Conservation (phyloP, 2,329 filamentous ascomycete species). For the Fusarium algeriense region DNA sequence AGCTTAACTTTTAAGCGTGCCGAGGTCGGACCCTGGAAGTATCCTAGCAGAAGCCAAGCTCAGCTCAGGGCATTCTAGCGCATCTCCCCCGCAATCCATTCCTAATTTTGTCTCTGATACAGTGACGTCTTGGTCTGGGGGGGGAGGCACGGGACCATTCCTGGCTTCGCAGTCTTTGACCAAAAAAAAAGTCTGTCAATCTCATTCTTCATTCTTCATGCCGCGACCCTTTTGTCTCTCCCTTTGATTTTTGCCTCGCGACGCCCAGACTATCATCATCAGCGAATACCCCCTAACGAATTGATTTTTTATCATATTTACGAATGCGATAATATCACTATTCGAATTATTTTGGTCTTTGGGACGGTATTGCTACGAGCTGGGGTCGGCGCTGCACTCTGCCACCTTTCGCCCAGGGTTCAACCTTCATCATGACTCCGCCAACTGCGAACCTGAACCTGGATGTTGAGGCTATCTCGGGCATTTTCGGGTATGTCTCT, state of each 20-base stretch:
- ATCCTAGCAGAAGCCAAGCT: conserved; percentile 2
- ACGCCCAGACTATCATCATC: conserved; percentile 1
- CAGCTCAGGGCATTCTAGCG: conserved; percentile 26
- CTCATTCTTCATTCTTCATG: conserved; percentile 11
- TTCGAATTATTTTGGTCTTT: conserved; percentile 1
- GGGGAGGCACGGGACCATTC: conserved; percentile 39
- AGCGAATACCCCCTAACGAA: not conserved
- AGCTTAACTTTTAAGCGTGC: conserved; percentile 7
- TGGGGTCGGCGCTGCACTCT: conserved; percentile 27
- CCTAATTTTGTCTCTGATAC: conserved; percentile 22
- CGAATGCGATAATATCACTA: conserved; percentile 24
- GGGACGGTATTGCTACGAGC: conserved; percentile 16
- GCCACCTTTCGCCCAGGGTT: conserved; percentile 35
- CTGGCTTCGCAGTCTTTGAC: conserved; percentile 34
- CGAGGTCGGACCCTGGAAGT: conserved; percentile 28
- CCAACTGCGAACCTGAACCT: conserved; percentile 73
- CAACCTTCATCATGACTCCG: conserved; percentile 61
- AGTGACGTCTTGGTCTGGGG: conserved; percentile 43
- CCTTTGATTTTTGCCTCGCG: conserved; percentile 30
- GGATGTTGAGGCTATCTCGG: conserved; percentile 90
- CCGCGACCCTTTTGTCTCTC: conserved; percentile 34
- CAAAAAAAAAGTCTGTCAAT: conserved; percentile 43
- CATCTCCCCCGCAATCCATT: conserved; percentile 28
- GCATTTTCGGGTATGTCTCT: conserved; percentile 81
- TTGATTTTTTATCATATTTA: not conserved